Conservation (phyloP, 1,139 yeast genomes). For the Spathaspora sp. region DNA sequence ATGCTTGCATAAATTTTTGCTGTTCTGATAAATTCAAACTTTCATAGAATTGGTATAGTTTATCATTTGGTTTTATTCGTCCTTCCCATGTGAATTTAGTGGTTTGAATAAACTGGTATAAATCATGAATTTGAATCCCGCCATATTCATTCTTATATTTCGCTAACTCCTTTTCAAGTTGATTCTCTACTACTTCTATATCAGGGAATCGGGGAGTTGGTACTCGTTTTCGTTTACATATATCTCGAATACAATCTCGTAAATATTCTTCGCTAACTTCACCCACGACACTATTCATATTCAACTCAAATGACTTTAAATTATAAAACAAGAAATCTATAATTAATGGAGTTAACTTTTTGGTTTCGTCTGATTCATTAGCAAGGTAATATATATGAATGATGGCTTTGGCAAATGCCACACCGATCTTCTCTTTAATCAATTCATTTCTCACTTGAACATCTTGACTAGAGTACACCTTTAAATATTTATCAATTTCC, state of each 20-base stretch:
- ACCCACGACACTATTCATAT: conserved; percentile 1
- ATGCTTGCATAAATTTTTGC: conserved; percentile 23
- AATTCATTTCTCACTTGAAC: not conserved
- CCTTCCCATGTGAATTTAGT: conserved; percentile 12
- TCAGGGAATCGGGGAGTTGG: not conserved
- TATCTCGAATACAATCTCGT: conserved; percentile 5
- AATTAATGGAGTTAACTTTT: conserved; percentile 6
- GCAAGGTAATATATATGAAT: conserved; percentile 10
- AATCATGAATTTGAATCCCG: conserved; percentile 17
- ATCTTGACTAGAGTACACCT: not conserved
- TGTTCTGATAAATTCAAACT: conserved; percentile 5
- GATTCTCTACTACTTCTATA: not conserved
- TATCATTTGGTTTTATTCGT: conserved; percentile 2
- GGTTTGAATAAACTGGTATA: conserved; percentile 23
- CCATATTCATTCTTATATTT: conserved; percentile 19
- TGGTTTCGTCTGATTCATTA: not conserved
- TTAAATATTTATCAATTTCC: not conserved
- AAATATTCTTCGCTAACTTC: conserved; percentile 5
- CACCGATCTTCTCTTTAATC: not conserved
- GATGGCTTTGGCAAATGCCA: conserved; percentile 6
- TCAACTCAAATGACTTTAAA: conserved; percentile 3
- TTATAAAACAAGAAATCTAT: conserved; percentile 9
- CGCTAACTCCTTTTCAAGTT: conserved; percentile 13
- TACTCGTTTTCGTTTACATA: conserved; percentile 8
- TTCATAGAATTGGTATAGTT: conserved; percentile 10